Conservation (phyloP, 441 rosid species). For the Rhodomyrtus psidioides region DNA sequence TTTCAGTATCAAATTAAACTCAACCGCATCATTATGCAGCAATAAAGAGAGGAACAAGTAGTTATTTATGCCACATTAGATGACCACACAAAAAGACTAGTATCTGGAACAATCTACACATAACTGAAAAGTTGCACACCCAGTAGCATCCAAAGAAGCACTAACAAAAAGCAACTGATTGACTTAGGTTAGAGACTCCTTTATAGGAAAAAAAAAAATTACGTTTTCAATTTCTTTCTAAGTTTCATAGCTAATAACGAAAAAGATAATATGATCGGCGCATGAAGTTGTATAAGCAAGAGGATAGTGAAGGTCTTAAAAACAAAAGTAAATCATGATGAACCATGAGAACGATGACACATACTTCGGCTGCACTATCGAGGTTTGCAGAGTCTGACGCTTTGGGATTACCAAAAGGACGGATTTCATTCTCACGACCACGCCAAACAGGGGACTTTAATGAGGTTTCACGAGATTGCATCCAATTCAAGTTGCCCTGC, state of each 20-base stretch:
- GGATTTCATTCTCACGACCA: constrained; percentile 93
- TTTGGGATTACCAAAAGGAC: constrained; percentile 93
- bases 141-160: background rate
- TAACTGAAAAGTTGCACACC: background rate
- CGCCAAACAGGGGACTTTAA: constrained; percentile 92
- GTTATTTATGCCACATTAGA: background rate
- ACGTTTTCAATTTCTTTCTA: background rate
- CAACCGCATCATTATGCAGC: background rate
- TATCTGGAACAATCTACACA: background rate
- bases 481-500: constrained; percentile 99
- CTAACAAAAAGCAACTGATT: background rate
- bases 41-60: constrained; percentile 9
- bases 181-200: background rate
- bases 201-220: background rate
- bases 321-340: background rate
- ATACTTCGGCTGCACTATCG: constrained; percentile 96
- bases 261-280: background rate
- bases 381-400: constrained; percentile 99
- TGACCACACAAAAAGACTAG: background rate
- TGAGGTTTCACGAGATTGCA: constrained; percentile 97
- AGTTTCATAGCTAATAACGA: background rate
- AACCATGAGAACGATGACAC: constrained; percentile 11
- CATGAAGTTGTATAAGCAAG: background rate
- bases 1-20: background rate
- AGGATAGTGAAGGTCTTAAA: background rate